Base-by-base conservation (phyloP, 371 early-diverging fungal genomes). In the Syncephalis fuscata region DNA sequence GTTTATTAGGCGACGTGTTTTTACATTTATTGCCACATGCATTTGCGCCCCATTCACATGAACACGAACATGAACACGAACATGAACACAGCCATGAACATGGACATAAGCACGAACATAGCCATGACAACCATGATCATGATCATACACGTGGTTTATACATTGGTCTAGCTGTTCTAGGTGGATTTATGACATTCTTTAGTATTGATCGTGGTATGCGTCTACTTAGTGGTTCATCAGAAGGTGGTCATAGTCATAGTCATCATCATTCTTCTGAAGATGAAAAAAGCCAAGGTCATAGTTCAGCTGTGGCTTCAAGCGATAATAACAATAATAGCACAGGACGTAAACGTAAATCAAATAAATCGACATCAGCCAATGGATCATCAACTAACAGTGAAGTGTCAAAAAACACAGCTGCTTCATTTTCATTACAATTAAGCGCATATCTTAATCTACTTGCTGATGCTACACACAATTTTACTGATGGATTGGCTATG, bases 401-500 rank as follows among this genome's bases (percentile, higher is more conserved):
- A 19, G 37, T 47, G 27, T 10, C 40, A 22, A 16, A 46, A 24
- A 45, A 43, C 4, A 32, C 32, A 11, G 32, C 4, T 11, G 32
- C 32, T 4, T 32, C 32, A 32, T 32, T 32, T 7, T 32, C 32
- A 7, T 32, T 84, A 60, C 78, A 79, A 57, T 58, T 76, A 14
- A 82, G 83, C 16, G 84, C 86, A 0, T 86, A 85, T 49, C 57
- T 89, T 47, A 88, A 85, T 56, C 61, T 90, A 23, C 68, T 90
- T 50, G 91, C 89, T 9, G 89, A 88, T 55, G 81, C 81, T 17
- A 74, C 86, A 1, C 91, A 90, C 69, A 90, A 88, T 60, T 82
- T 88, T 51, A 84, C 88, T n/a, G 91, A 90, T 48, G 91, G 91
- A 11, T 65, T 90, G n/a, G 89, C 90, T 8, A 80, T 90, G 76